Evolutionary conservation across 164 flowering plant genomes (phyloP), one percentile per base, ranked within the genome.

Genomic region (Cinnamomum micranthum): DNA sequence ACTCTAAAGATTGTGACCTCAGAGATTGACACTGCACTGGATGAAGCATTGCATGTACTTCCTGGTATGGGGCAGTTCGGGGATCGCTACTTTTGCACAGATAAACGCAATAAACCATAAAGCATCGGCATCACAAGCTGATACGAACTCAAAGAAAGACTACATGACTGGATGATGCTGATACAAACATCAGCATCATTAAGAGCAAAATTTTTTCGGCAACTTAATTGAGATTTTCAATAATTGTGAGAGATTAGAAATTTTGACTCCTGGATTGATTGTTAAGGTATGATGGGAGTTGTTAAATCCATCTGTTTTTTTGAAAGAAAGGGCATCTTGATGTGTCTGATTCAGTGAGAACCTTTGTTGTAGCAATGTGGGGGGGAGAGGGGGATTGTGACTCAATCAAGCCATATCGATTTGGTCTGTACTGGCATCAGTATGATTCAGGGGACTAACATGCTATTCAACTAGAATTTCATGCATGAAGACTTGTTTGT

Each of bases 61-160:
- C 95, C 97, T n/a, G 97, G 97, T 35, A 89, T 92, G 92, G 97
- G 97, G 11, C 89, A 90, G 79, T 92, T 92, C 55, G 92, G 88
- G 19, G 95, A 92, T 78, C 91, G 95, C 0, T 92, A 92, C 73
- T 91, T 91, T 81, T 90, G 95, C 72, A 89, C 95, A 25, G 79
- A 79, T 76, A 64, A 65, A 2, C 4, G 55, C 6, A 13, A 4
- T 55, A 9, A 33, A 7, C 2, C 59, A 59, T 25, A 20, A 55
- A n/a, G 20, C 14, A 50, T 69, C 20, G 55, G 51, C 41, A 67
- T 67, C 15, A 31, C n/a, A 67, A 67, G 50, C 20, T 17, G 60
- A 15, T 55, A 55, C 7, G 28, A 7, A 67, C n/a, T 9, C 28
- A 67, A 28, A 66, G 47, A 41, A 41, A 6, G 47, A 41, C 11